Conservation (phyloP, 2,329 filamentous ascomycete genomes). For the Trichoderma sp. region DNA sequence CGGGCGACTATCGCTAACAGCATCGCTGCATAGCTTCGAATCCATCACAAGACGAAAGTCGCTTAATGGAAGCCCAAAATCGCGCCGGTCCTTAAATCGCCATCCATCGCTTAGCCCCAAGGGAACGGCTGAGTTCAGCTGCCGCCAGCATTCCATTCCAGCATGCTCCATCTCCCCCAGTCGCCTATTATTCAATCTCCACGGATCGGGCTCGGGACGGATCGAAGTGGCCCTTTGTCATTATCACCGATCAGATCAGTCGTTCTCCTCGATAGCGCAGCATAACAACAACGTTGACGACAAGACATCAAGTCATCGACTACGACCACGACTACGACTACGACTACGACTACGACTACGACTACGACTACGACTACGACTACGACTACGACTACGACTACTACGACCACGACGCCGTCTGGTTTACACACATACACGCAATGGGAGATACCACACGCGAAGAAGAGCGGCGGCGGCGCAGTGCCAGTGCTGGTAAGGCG, state of each 20-base stretch:
- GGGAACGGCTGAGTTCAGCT: background rate
- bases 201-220: background rate
- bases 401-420: background rate
- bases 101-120: background rate
- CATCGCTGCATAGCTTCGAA: background rate
- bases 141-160: background rate
- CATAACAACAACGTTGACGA: background rate
- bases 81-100: background rate
- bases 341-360: background rate
- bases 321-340: background rate
- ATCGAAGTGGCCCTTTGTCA: background rate
- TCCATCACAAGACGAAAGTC: background rate
- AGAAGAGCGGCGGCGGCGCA: background rate
- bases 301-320: background rate
- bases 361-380: background rate
- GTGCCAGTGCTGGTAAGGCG: background rate
- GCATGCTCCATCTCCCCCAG: background rate
- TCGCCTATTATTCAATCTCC: background rate
- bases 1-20: background rate
- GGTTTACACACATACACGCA: background rate
- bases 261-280: background rate
- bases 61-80: background rate
- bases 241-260: background rate
- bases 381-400: background rate
- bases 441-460: conserved; percentile 10